Evolutionary conservation across 441 rosid genomes (phyloP), one percentile per base, ranked within the genome.

Genomic region (Omphalea diandra): DNA sequence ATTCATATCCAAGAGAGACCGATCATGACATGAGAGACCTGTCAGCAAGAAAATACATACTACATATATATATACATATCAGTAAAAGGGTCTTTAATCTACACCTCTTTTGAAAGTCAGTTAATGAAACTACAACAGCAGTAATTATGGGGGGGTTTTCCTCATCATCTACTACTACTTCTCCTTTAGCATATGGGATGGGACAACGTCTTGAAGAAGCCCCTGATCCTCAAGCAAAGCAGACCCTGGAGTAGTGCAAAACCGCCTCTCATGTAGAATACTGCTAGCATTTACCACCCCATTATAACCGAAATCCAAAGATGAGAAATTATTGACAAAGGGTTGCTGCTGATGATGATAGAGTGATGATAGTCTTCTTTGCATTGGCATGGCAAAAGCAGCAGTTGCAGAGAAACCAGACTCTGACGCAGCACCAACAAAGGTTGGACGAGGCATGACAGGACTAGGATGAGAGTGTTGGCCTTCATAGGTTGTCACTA

Each of bases 401-500:
- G 67, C 17, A 4, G 75, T 38, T 60, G 76, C 17, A n/a, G 76
- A 67, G 71, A 72, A 73, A 32, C 41, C 36, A 66, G 80, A 65
- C n/a, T 53, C 65, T 56, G 44, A 20, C 69, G 78, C 66, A 63
- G 77, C 82, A 70, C 63, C 91, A 78, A 20, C 74, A 17, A 75
- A 72, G 81, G 79, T 83, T 44, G 93, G 90, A 38, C 93, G 87
- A 7, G 96, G 84, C 24, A 87, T 83, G 27, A 86, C 82, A 1
- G 99, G 97, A 55, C 86, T 83, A 10, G 84, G 86, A 66, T 94
- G 98, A 0, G 70, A 83, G 70, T 94, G 99, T 41, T 92, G 93
- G 12, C 99, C 99, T 83, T 94, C 99, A 74, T 94, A 94, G 35
- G 99, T 94, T 7, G 99, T 94, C 38, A 94, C 86, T 1, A 94